A percentile compares a stretch with the other conserved stretches of the same genome.
Conservation (phyloP, 2,329 filamentous ascomycete genomes). For the Chaetomiaceae sp. region DNA sequence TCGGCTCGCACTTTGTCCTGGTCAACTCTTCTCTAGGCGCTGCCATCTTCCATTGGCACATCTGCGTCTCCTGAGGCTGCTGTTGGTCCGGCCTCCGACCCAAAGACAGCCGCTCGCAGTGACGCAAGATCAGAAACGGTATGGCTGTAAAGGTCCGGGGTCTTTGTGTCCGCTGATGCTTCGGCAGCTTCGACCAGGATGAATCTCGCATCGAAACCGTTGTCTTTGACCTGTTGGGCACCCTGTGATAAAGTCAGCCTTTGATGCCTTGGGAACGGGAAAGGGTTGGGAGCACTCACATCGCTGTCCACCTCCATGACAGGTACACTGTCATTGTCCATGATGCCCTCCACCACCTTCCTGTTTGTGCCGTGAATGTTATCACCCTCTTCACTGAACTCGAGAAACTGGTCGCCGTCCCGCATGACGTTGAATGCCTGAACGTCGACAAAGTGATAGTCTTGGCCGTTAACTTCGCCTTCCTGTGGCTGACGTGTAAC, state of each 20-base stretch:
- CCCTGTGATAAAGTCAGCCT: conserved; percentile 35
- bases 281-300: conserved; percentile 35
- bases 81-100: conserved; percentile 1
- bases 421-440: conserved; percentile 54
- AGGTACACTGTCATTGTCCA: conserved; percentile 55
- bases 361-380: conserved; percentile 53
- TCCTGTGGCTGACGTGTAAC: conserved; percentile 48
- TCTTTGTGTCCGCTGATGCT: conserved; percentile 28
- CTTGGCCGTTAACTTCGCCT: conserved; percentile 47
- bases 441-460: conserved; percentile 52
- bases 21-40: not conserved
- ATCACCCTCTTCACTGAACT: conserved; percentile 47
- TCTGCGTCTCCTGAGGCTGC: conserved; percentile 15
- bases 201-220: conserved; percentile 51
- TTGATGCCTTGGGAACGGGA: not conserved
- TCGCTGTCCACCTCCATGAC: conserved; percentile 49
- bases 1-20: not conserved
- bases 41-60: conserved; percentile 18
- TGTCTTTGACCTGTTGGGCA: conserved; percentile 53
- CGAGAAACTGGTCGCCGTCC: conserved; percentile 56
- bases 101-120: conserved; percentile 15
- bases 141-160: conserved; percentile 45
- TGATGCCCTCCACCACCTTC: conserved; percentile 47
- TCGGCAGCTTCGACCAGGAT: conserved; percentile 44
- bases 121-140: conserved; percentile 32